phyloP scores from a whole-genome alignment of 192 early-diverging fungal genomes.

The Mortierella claussenii region DNA sequence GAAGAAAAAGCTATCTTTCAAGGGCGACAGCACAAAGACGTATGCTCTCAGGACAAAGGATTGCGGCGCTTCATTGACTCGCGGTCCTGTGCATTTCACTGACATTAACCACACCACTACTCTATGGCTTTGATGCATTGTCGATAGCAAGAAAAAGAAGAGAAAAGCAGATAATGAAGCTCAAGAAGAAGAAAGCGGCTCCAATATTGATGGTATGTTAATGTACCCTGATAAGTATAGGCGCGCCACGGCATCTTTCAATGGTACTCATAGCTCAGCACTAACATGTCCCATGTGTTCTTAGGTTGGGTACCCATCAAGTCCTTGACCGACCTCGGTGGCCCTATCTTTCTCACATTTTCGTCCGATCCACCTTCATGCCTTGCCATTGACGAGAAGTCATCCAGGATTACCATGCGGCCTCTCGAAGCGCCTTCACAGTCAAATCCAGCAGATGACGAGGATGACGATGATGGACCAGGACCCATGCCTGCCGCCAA shows the following conservation, averaged over 20 bases:
- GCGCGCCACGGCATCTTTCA: too few species aligned
- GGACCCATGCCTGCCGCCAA: constrained; percentile 1
- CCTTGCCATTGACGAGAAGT: constrained; percentile 59
- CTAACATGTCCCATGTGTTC: background rate
- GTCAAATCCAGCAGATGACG: constrained; percentile 32
- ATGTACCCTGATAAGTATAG: too few species aligned
- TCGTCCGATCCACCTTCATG: constrained; percentile 70
- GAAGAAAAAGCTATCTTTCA: constrained; percentile 67
- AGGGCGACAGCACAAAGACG: constrained; percentile 70
- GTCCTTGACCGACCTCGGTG: constrained; percentile 70
- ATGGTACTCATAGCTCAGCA: too few species aligned
- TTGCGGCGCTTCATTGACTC: too few species aligned
- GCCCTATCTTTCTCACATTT: constrained; percentile 75
- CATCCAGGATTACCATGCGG: constrained; percentile 57
- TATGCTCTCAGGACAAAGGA: too few species aligned
- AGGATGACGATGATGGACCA: constrained; percentile 4
- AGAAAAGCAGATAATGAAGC: constrained; percentile 57
- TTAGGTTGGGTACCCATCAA: constrained; percentile 73
- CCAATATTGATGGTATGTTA: constrained; percentile 38
- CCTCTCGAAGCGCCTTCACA: constrained; percentile 38
- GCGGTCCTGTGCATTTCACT: too few species aligned
- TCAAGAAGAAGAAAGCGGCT: constrained; percentile 43
- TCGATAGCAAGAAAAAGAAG: constrained; percentile 72
- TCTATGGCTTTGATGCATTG: background rate
- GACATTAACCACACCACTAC: too few species aligned